Percentiles rank a stretch among this genome's conserved stretches.
These are phyloP conservation scores for Hygrocybe punicea DNA, from an alignment of 768 basidiomycete species.

Conservation along the genomic window DNA sequence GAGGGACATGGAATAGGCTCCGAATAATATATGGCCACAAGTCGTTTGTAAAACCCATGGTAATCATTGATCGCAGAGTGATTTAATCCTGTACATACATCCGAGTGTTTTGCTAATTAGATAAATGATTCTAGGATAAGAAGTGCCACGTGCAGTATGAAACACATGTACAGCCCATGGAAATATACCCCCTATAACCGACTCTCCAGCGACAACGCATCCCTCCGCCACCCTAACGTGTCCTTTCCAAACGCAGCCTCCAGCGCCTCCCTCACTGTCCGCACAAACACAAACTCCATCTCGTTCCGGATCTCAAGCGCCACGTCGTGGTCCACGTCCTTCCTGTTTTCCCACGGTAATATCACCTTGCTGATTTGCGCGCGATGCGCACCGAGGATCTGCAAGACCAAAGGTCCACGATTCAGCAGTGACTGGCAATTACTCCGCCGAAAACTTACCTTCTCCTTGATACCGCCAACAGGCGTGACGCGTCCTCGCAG, in stretches of 20 bases:
- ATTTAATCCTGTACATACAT: no score
- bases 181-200: constrained; percentile 38
- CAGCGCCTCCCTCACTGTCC: constrained; percentile 73
- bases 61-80: no score
- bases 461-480: constrained; percentile 91
- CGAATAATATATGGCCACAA: no score
- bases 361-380: constrained; percentile 81
- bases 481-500: constrained; percentile 77
- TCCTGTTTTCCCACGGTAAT: constrained; percentile 78
- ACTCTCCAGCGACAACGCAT: constrained; percentile 50
- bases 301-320: constrained; percentile 66
- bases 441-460: constrained; percentile 38
- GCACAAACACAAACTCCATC: constrained; percentile 81
- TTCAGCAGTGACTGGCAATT: background rate
- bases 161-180: no score
- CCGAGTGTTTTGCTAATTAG: no score
- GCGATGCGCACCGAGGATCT: constrained; percentile 83
- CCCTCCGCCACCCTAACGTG: constrained; percentile 60
- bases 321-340: constrained; percentile 85
- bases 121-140: no score
- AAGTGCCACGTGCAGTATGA: no score
- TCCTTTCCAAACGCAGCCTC: constrained; percentile 80
- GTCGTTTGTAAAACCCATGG: no score
- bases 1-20: no score
- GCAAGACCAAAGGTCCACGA: background rate